Base-by-base conservation (phyloP, 2,329 filamentous ascomycete species). In the Ophiostoma piceae region DNA sequence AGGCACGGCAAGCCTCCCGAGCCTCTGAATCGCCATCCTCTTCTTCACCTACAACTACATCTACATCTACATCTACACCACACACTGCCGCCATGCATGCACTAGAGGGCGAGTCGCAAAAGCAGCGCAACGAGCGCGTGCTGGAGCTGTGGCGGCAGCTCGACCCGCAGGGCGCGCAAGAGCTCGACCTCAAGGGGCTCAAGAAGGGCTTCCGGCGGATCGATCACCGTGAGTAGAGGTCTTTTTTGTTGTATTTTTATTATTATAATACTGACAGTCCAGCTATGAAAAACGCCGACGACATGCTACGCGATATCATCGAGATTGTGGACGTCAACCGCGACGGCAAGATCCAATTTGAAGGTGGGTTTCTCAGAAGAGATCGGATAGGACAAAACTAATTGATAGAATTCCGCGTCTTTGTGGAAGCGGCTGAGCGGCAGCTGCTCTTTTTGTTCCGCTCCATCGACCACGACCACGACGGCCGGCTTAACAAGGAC, bases 311-410 rank as follows among this genome's bases (percentile, higher is more conserved):
- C 77, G 89, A 91, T 76, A 91, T 98, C 71, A 85, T 97, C 77
- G 84, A 85, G 73, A 86, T 90, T 72, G 93, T 97, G 73, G 95
- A 99, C 77, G 90, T 76, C 71, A 93, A 94, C 77, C 87, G 88
- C 35, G 93, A 98, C 79, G 92, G 94, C 73, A 90, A 88, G 76
- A 98, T 99, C 75, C 90, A 96, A 79, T 97, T 92, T 78, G 87
- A 93, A 81, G 92, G 92, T 95, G 84, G 77, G 85, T 2, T 29
- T 29, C 2, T 29, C 2, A 29, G 26, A 29, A 29, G 26, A 29
- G 26, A 29, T 29, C 26, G 26, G 26, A 29, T 29, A 29, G 26
- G 26, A 29, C 26, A 29, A 1, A 29, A 29, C 43, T 47, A 7
- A 47, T 16, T n/a, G 14, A 26, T 8, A 95, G 95, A 99, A 82